Conservation (phyloP, 495 filamentous ascomycete species). For the Aspergillus coremiiformis region DNA sequence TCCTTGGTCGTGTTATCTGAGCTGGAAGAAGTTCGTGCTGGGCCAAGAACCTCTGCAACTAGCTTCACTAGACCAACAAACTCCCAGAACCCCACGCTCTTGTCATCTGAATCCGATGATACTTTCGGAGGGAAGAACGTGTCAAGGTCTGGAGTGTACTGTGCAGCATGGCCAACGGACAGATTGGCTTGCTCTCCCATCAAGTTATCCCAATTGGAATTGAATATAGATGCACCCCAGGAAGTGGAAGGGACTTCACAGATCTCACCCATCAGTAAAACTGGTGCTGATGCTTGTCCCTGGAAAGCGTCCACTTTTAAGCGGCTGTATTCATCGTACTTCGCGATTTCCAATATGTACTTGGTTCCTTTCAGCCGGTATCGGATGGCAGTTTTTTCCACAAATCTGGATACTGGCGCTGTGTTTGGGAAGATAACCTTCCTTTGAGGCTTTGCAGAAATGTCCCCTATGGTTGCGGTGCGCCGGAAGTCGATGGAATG, state of each 20-base stretch:
- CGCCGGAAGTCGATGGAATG: constrained; percentile 19
- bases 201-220: constrained; percentile 44
- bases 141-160: constrained; percentile 35
- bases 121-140: constrained; percentile 38
- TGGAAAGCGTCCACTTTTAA: background rate
- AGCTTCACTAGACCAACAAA: constrained; percentile 28
- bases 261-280: constrained; percentile 13
- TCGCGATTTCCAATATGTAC: constrained; percentile 49
- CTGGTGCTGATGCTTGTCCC: background rate
- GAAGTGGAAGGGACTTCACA: constrained; percentile 17
- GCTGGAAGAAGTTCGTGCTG: background rate
- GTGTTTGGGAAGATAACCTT: constrained; percentile 20
- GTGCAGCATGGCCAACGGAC: constrained; percentile 21
- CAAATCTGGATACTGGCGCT: constrained; percentile 25
- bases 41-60: constrained; percentile 24
- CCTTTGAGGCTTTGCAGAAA: constrained; percentile 18
- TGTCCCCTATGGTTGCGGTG: constrained; percentile 8
- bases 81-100: constrained; percentile 22
- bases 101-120: constrained; percentile 4
- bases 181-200: constrained; percentile 28
- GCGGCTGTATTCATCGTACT: constrained; percentile 46
- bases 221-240: constrained; percentile 45
- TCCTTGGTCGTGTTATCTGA: background rate
- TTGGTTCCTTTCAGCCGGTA: constrained; percentile 41
- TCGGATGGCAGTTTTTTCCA: constrained; percentile 44